These are phyloP conservation scores for Puccinia horiana DNA, from an alignment of 1,284 basidiomycete genomes.

Conservation along the genomic window DNA sequence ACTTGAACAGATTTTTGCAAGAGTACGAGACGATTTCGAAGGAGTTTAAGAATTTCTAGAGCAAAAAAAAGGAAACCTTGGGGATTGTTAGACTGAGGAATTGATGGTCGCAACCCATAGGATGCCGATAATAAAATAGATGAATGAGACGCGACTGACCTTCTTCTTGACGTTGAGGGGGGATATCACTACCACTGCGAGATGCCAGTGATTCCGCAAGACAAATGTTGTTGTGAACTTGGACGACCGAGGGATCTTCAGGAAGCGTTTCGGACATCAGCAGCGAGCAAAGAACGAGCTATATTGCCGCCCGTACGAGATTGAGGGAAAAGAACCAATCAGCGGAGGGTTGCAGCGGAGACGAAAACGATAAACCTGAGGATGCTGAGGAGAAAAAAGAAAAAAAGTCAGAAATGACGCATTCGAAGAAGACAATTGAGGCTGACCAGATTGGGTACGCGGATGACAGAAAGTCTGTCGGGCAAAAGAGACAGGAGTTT, in stretches of 20 bases:
- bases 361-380: background rate
- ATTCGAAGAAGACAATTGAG: background rate
- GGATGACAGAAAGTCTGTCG: background rate
- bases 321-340: background rate
- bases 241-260: background rate
- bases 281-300: background rate
- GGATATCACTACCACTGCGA: background rate
- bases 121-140: background rate
- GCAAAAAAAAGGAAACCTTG: background rate
- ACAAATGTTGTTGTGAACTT: background rate
- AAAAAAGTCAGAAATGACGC: background rate
- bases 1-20: conserved; percentile 2
- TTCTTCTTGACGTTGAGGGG: background rate
- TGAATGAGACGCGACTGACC: background rate
- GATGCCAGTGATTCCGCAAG: conserved; percentile 8
- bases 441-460: background rate
- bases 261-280: conserved; percentile 1
- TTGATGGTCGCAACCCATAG: background rate
- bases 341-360: background rate
- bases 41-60: background rate
- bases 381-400: background rate
- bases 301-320: background rate
- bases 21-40: background rate
- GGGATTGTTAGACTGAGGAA: background rate
- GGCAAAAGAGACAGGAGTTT: background rate